Evolutionary conservation across 2,329 filamentous ascomycete species (phyloP).

Genomic region (Monosporascus sp.): DNA sequence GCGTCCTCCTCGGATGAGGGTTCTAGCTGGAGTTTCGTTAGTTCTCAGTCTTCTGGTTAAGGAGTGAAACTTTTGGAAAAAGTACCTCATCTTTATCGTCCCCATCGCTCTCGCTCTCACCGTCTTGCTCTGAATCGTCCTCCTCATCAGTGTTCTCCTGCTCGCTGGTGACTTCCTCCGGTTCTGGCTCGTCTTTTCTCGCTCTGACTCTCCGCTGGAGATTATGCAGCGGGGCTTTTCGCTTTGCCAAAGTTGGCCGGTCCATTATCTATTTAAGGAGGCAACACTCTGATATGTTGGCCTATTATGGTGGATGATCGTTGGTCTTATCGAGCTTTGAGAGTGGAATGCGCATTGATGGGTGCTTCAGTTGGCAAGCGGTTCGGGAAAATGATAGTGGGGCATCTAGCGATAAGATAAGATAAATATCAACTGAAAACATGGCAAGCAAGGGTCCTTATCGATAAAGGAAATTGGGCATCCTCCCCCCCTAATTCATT

Average conservation of each 20-base stretch:
- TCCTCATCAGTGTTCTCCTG: slow-evolving; percentile 25
- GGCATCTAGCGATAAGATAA: neutral
- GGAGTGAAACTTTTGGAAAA: slow-evolving; percentile 1
- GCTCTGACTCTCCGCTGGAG: slow-evolving; percentile 39
- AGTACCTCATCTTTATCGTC: slow-evolving; percentile 24
- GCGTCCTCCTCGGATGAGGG: slow-evolving; percentile 25
- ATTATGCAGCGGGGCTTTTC: slow-evolving; percentile 32
- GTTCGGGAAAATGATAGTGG: neutral
- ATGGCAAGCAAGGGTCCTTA: neutral
- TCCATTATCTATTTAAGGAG: slow-evolving; percentile 12
- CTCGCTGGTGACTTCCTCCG: slow-evolving; percentile 29
- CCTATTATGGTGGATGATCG: neutral
- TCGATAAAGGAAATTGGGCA: neutral
- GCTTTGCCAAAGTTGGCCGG: slow-evolving; percentile 26
- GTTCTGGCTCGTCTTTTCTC: slow-evolving; percentile 36
- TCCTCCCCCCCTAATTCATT: neutral
- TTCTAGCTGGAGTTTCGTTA: slow-evolving; percentile 15
- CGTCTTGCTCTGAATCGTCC: slow-evolving; percentile 25
- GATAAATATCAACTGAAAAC: neutral
- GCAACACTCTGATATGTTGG: neutral
- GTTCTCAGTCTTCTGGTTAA: neutral
- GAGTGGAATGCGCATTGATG: too few species aligned
- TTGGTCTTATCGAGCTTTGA: neutral
- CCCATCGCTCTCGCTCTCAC: slow-evolving; percentile 16
- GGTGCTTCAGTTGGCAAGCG: too few species aligned